Base-by-base conservation (phyloP, 371 early-diverging fungal species). In the Actinomortierella ambigua region DNA sequence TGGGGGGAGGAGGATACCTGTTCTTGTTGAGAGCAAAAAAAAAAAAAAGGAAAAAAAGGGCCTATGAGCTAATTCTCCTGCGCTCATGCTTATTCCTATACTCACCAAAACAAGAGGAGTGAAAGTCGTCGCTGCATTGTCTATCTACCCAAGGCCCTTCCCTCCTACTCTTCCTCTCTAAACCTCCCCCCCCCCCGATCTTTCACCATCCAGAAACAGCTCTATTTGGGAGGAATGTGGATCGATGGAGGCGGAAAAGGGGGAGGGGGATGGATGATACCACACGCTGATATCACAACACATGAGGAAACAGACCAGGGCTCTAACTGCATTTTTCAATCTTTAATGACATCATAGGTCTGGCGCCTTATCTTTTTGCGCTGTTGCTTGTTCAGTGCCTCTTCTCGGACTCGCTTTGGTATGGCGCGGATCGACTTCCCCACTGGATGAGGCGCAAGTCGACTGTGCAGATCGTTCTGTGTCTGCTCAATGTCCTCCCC, bases 321-420 rank as follows among this genome's bases (percentile, higher is more conserved):
- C 13, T 4, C 3, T 4, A 44, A 6, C 13, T 15, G 15, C 3
- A 15, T 44, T 24, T 42, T 63, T 48, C 34, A 49, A 5, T 44
- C 50, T 52, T 51, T 65, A 48, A 48, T 54, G 53, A 18, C 55
- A 13, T 26, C 3, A n/a, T 63, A 87, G 87, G 87, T 2, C 63
- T 85, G 1, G 73, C 83, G 2, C 88, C 88, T 0, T 85, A 81
- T 59, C 65, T 87, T 11, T 85, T 85, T 75, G 77, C 84, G 0
- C 65, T 85, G 28, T 57, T 87, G 23, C 69, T 82, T 7, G 73
- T 87, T 20, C 88, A 87, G 61, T 82, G 85, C 23, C 57, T 84
- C 13, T 81, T 82, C 50, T 77, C 84, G 5, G 66, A 83, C 26
- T 82, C 85, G 18, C 28, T 81, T 40, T 65, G 78, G 24, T 79